Base-by-base conservation (phyloP, 148 eudicot species). In the Rhododendron mucronatum region DNA sequence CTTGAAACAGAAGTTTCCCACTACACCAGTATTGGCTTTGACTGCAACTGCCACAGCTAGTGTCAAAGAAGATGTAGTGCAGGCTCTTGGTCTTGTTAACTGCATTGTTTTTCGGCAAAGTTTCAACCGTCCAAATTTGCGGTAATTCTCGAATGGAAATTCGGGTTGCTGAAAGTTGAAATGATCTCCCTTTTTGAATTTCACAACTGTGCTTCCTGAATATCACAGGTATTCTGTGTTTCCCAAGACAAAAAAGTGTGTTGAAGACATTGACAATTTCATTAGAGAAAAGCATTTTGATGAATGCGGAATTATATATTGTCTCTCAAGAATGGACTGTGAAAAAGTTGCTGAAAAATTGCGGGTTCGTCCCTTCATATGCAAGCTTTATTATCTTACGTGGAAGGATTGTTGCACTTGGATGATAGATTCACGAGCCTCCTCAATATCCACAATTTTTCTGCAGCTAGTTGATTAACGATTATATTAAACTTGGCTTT, bases 31-130 rank as follows among this genome's bases (percentile, higher is more conserved):
- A 53, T 87, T 97, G 88, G 99, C 99, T 88, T 92, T 97, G 89
- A 97, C 99, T 84, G 99, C 99, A 48, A 97, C 99, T 63, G 99
- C 99, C 78, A 97, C 99, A 75, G 90, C 93, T 81, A 97, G 98
- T 87, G 99, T 97, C 41, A 97, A 95, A 89, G 99, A 97, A 87
- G 99, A 97, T 93, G 99, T 97, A 86, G 99, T 97, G 89, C 99
- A 95, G 88, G 99, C 99, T 86, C 98, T 97, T 85, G 99, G 98
- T 88, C 98, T 97, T 78, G 90, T 91, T 78, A 92, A 97, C 85
- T 97, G 99, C 90, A 89, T 97, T 88, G 89, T 97, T 84, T 97
- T 97, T 84, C 91, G 98, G 57, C 99, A 97, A 89, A 97, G 99
- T 91, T 97, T 97, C 86, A 97, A 97, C 86, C 98, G 99, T 23